Evolutionary conservation across 768 basidiomycete genomes (phyloP).

Genomic region (Mycena vulgaris): DNA sequence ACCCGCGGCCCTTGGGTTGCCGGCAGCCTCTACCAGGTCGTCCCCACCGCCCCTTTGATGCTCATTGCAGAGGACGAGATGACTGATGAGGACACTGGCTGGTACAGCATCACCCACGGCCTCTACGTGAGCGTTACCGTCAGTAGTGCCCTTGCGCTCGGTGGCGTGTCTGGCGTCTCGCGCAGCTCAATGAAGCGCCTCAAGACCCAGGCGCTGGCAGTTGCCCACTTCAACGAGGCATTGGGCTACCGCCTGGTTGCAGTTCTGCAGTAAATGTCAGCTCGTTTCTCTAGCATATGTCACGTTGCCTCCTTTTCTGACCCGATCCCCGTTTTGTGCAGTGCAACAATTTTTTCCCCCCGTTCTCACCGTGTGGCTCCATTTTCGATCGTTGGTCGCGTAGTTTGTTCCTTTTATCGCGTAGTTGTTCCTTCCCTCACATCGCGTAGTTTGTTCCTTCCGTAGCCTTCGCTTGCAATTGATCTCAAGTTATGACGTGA

Average conservation of each 20-base stretch:
- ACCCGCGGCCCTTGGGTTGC: conserved; percentile 8
- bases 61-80: not conserved
- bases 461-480: no score
- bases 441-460: no score
- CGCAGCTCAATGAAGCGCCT: conserved; percentile 2
- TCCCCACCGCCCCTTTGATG: not conserved
- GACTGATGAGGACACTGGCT: not conserved
- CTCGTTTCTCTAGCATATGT: not conserved
- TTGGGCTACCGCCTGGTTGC: not conserved
- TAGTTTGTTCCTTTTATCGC: no score
- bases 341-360: no score
- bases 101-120: conserved; percentile 12
- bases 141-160: conserved; percentile 7
- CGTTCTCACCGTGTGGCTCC: no score
- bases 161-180: not conserved
- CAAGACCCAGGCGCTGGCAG: not conserved
- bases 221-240: conserved; percentile 11
- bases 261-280: not conserved
- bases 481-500: no score
- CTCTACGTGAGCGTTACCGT: conserved; percentile 11
- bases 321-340: not conserved
- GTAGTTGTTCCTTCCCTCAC: no score
- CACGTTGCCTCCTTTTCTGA: not conserved
- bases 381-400: no score
- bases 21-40: not conserved